phyloP scores from a whole-genome alignment of 169 alveolate species.

The Plasmodium chabaudi region DNA sequence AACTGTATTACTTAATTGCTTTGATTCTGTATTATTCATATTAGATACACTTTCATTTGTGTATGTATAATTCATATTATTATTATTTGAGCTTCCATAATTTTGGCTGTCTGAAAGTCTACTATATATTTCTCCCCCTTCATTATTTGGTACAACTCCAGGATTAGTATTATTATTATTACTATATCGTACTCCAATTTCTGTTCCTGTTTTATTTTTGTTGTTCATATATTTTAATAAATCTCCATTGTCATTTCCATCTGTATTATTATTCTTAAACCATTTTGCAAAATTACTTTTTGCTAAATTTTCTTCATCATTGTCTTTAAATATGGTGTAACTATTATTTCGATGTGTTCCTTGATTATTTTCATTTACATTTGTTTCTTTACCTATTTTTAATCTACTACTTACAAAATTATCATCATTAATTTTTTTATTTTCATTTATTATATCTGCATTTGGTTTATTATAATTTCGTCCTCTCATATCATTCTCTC shows the following conservation, averaged over 20 bases:
- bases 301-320: conserved; percentile 60
- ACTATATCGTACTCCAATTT: not conserved
- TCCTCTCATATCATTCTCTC: not conserved
- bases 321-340: conserved; percentile 49
- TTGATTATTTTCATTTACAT: not conserved
- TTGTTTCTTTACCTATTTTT: not conserved
- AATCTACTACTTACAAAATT: not conserved
- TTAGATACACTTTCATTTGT: not conserved
- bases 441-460: not conserved
- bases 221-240: conserved; percentile 21
- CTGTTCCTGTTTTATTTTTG: not conserved
- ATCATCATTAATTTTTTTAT: not conserved
- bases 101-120: not conserved
- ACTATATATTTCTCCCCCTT: not conserved
- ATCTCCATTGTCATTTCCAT: conserved; percentile 33
- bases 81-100: not conserved
- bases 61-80: not conserved
- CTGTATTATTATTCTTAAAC: conserved; percentile 42
- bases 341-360: not conserved
- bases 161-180: not conserved
- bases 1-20: conserved; percentile 40
- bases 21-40: not conserved
- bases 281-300: conserved; percentile 70
- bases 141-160: not conserved
- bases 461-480: not conserved